Conservation (phyloP, 2,329 filamentous ascomycete genomes). For the Cryphonectria nitschkei region DNA sequence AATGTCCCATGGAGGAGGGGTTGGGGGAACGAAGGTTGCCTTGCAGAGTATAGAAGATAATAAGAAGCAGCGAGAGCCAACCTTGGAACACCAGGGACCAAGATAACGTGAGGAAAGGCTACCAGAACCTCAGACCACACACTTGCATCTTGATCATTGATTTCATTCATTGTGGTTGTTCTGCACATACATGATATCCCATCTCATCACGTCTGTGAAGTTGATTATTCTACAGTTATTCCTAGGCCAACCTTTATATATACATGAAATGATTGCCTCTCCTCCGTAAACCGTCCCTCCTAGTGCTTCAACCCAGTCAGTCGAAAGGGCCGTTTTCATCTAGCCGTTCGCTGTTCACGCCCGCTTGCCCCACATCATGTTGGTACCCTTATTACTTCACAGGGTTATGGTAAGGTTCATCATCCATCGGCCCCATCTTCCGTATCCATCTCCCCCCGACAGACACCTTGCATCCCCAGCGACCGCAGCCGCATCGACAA, state of each 20-base stretch:
- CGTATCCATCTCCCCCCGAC: constrained; percentile 1
- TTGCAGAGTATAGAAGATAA: no score
- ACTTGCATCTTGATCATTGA: neutral
- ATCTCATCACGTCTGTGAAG: neutral
- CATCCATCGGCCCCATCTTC: neutral
- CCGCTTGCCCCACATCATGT: no score
- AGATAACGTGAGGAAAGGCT: neutral
- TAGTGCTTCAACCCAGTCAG: neutral
- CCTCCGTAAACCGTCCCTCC: no score
- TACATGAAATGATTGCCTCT: neutral
- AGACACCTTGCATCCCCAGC: constrained; percentile 52
- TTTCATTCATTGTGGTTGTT: neutral
- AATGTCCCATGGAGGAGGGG: no score
- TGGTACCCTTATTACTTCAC: no score
- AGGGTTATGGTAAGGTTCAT: no score
- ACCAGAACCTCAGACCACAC: neutral
- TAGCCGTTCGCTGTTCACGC: neutral
- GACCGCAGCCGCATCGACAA: constrained; percentile 70
- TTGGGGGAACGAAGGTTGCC: no score
- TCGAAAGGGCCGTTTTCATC: neutral
- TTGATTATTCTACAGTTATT: neutral
- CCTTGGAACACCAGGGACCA: neutral
- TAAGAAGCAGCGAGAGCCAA: no score
- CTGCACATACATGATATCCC: neutral
- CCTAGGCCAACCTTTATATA: neutral